Percentiles rank a stretch among this genome's conserved stretches.
phyloP scores from a whole-genome alignment of 2,329 filamentous ascomycete genomes.

The Diplocarpon rosae region DNA sequence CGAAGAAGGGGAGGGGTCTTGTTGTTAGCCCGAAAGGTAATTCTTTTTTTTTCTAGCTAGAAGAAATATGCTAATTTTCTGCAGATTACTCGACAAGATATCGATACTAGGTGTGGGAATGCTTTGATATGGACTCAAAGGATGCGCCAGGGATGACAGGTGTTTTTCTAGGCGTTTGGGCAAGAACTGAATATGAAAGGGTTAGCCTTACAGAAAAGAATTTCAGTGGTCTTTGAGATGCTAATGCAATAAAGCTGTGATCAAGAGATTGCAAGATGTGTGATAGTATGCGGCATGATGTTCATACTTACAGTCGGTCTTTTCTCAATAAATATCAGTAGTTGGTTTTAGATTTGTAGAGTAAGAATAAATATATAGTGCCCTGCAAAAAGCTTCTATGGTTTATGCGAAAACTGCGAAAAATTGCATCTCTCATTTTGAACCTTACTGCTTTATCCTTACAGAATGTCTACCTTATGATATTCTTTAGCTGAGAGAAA shows the following conservation, averaged over 20 bases:
- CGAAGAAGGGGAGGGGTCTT: slow-evolving; percentile 93
- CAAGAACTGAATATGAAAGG: slow-evolving; percentile 16
- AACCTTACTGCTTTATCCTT: too few species aligned
- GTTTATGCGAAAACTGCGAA: too few species aligned
- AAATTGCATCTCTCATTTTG: too few species aligned
- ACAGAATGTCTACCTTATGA: too few species aligned
- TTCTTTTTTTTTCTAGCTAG: not conserved
- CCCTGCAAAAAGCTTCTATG: too few species aligned
- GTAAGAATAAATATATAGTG: too few species aligned
- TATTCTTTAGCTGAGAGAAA: too few species aligned
- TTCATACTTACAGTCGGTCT: too few species aligned
- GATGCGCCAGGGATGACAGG: slow-evolving; percentile 2
- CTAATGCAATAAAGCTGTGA: slow-evolving; percentile 16
- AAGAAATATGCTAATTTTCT: slow-evolving; percentile 5
- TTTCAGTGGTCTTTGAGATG: slow-evolving; percentile 13
- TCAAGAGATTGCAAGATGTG: too few species aligned
- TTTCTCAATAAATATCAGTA: too few species aligned
- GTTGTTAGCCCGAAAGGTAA: slow-evolving; percentile 83
- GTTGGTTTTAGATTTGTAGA: too few species aligned
- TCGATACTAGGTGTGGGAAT: slow-evolving; percentile 39
- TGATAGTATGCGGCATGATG: not conserved
- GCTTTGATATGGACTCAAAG: not conserved
- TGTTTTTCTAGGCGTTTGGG: not conserved
- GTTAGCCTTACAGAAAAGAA: slow-evolving; percentile 29
- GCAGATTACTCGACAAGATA: slow-evolving; percentile 55